Percentiles rank a stretch among this genome's conserved stretches.
Evolutionary conservation across 305 asterid species (phyloP).

Genomic region (Fraxinus dipetala): DNA sequence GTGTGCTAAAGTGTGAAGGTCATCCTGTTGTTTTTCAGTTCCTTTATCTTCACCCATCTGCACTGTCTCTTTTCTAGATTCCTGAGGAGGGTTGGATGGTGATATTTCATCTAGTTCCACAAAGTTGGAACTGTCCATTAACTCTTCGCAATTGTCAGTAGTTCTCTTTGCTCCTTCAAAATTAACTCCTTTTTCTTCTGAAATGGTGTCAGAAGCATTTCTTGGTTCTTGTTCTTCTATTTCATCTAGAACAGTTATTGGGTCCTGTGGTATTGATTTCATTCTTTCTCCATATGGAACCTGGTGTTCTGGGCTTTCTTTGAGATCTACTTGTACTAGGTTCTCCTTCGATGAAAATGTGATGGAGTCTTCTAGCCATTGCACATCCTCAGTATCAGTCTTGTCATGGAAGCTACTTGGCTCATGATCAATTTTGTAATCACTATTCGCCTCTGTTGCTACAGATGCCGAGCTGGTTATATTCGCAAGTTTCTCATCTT

Average conservation of each 20-base stretch:
- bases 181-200: slow-evolving; percentile 22
- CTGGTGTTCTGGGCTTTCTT: slow-evolving; percentile 21
- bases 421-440: slow-evolving; percentile 12
- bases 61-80: slow-evolving; percentile 21
- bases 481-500: slow-evolving; percentile 28
- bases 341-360: slow-evolving; percentile 21
- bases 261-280: slow-evolving; percentile 18
- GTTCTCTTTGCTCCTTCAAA: slow-evolving; percentile 15
- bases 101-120: slow-evolving; percentile 11
- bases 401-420: slow-evolving; percentile 19
- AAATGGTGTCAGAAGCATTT: slow-evolving; percentile 23
- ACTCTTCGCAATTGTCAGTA: slow-evolving; percentile 19
- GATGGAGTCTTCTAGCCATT: slow-evolving; percentile 18
- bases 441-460: slow-evolving; percentile 23
- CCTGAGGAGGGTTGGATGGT: slow-evolving; percentile 18
- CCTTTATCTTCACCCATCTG: slow-evolving; percentile 25
- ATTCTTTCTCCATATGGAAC: slow-evolving; percentile 22
- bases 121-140: slow-evolving; percentile 17
- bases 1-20: slow-evolving; percentile 22
- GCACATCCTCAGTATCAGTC: slow-evolving; percentile 21
- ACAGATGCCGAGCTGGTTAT: slow-evolving; percentile 33
- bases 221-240: slow-evolving; percentile 22
- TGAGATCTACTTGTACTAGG: slow-evolving; percentile 22
- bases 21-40: slow-evolving; percentile 29
- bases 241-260: slow-evolving; percentile 11